Base-by-base conservation (phyloP, 768 basidiomycete species). In the Gymnopilus dilepis region DNA sequence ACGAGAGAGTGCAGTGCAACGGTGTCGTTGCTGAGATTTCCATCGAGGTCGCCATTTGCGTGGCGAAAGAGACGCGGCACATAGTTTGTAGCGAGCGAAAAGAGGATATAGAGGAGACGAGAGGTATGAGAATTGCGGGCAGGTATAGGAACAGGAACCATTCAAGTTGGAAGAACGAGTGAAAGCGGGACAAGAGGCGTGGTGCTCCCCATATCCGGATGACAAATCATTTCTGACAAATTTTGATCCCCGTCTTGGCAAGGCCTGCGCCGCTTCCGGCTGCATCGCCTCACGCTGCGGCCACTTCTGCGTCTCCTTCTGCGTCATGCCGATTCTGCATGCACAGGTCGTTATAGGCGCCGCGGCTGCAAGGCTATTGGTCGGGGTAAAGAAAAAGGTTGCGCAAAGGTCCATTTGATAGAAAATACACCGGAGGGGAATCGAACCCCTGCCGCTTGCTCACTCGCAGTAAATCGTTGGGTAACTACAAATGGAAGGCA, bases 371-470 rank as follows among this genome's bases (percentile, higher is more conserved):
- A n/a, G n/a, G n/a, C n/a, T n/a, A n/a, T n/a, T n/a, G n/a, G n/a
- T n/a, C n/a, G n/a, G n/a, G n/a, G n/a, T n/a, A 37, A 8, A 15
- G 3, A 3, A 37, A 9, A 37, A 37, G 8, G 15, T 37, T 2
- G 9, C 9, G 9, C 34, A 13, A 4, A 3, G 15, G 3, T 6
- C 17, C 2, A n/a, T 6, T 3, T n/a, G 8, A 41, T 13, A n/a
- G 19, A 13, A n/a, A 6, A 61, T 79, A 82, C 81, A 79, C 82
- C 77, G 79, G 83, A 85, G 80, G 84, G 85, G 85, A 86, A 82
- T 86, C 84, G 84, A 86, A 86, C 85, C 85, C 85, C 79, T 85
- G 84, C 85, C 84, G 83, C 84, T 81, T 83, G 81, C 80, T 81
- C 37, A 21, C 50, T 37, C 34, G 34, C 19, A 31, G 6, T 37